Conservation (phyloP, 805 yeast species). For the Cyberlindnera euphorbiae region DNA sequence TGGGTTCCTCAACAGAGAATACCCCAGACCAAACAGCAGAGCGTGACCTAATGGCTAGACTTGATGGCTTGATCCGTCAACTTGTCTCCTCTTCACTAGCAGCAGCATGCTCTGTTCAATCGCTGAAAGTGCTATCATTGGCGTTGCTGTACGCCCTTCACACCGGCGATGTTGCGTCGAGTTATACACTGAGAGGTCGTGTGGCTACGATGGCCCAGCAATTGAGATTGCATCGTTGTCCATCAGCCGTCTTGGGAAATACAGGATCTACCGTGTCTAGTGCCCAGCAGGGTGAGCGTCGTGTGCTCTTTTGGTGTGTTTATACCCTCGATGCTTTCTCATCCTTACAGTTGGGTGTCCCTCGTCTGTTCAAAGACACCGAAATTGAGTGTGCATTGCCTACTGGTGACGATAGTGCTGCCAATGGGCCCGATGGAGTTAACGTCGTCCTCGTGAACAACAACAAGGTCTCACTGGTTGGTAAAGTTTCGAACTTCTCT, state of each 20-base stretch:
- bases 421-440: conserved; percentile 40
- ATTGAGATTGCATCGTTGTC: conserved; percentile 78
- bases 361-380: conserved; percentile 70
- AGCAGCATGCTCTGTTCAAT: conserved; percentile 56
- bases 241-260: conserved; percentile 71
- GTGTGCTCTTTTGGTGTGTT: conserved; percentile 80
- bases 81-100: conserved; percentile 59
- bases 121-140: conserved; percentile 64
- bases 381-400: conserved; percentile 88
- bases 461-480: conserved; percentile 56
- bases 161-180: conserved; percentile 66
- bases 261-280: conserved; percentile 60
- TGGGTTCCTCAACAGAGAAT: conserved; percentile 1
- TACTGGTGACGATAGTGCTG: conserved; percentile 42
- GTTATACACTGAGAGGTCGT: conserved; percentile 72
- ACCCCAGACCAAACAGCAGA: conserved; percentile 9
- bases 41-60: conserved; percentile 38
- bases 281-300: conserved; percentile 76
- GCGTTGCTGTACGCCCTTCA: conserved; percentile 68
- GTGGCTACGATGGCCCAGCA: conserved; percentile 83
- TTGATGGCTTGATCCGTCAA: conserved; percentile 57
- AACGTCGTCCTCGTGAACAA: conserved; percentile 58
- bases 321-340: conserved; percentile 73
- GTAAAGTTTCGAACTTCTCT: conserved; percentile 62
- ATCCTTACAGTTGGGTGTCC: conserved; percentile 76